Base-by-base conservation (phyloP, 179 eudicot species). In the Sideroxylon spinosum region DNA sequence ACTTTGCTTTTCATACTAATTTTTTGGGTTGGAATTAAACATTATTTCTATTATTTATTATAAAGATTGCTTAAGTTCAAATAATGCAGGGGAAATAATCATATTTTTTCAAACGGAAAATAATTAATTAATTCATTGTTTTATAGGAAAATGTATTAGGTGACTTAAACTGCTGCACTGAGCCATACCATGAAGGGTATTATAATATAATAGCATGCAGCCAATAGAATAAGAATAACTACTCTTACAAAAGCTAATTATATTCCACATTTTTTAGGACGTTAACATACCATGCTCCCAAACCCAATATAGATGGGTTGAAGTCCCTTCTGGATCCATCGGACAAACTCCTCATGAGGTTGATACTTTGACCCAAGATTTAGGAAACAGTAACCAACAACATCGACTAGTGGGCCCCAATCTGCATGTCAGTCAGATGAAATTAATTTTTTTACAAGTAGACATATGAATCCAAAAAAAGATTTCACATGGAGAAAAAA, bases 351-450 rank as follows among this genome's bases (percentile, higher is more conserved):
- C 68, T 88, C 86, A 55, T 82, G 88, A 65, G 99, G 95, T 80
- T 89, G 83, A 84, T 92, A 92, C 32, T 87, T 89, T 12, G 89
- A 89, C 64, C 93, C 93, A 78, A 86, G 91, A 68, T 95, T 86
- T 76, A 95, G 81, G 86, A 93, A 93, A 85, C 99, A 95, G 82
- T 90, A 95, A 82, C 99, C 99, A 84, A 89, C 92, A 86, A 95
- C 92, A 83, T 95, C 98, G 79, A 95, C 97, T 70, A 81, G 84
- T 19, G 94, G 88, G 6, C 99, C 99, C 99, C 99, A 95, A 77
- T 95, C 98, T 95, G 91, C 87, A 86, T 8, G 66, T 32, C 19
- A 79, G 76, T 49, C 44, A 75, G 69, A 81, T 73, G 71, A 63
- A 19, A 79, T 76, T 19, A 84, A 69, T 46, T 32, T 14, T 65